Evolutionary conservation across 208 protist genomes (phyloP), one percentile per base, ranked within the genome.

Genomic region (Leishmania aethiopica): DNA sequence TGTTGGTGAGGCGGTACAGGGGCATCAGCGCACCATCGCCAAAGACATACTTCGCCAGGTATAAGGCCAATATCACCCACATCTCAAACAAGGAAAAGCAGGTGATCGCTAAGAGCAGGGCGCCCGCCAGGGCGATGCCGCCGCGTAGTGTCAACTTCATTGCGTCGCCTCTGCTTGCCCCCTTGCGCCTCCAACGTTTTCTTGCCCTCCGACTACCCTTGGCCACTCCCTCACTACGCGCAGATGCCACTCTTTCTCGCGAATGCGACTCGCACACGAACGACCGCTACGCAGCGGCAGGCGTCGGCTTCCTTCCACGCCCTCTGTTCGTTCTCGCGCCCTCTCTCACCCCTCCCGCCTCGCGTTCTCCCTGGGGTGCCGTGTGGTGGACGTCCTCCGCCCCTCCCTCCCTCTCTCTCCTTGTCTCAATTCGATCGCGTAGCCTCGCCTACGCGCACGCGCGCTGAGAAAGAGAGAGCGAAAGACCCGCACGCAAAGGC

Each of bases 111-210:
- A 79, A 47, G 59, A 89, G 1, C 11, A 92, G 19, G 67, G 84
- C 40, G 42, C 70, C 42, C 62, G 69, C 53, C 62, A 84, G 32
- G 69, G 89, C 60, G 28, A 93, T 77, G 45, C 83, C 37, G 19
- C 92, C 90, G 62, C 59, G 78, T 42, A 84, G 22, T 45, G 89
- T 84, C 17, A 93, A 75, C 78, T 91, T 89, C 37, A 55, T 88
- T 71, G 8, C 32, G 11, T 47, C 25, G 53, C 35, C 11, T 47
- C 76, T 17, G 19, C 15, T 71, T 28, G 32, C 19, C 8, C 32
- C 77, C 73, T 66, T 53, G 22, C 47, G 53, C 77, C 42, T 0
- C 17, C 64, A 15, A 10, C 49, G 19, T n/a, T 28, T 22, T n/a
- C 22, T 47, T 72, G 35, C 40, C 8, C 19, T 19, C 10, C 67